Evolutionary conservation across 2,329 filamentous ascomycete genomes (phyloP), one percentile per base, ranked within the genome.

Genomic region (Balansia obtecta): DNA sequence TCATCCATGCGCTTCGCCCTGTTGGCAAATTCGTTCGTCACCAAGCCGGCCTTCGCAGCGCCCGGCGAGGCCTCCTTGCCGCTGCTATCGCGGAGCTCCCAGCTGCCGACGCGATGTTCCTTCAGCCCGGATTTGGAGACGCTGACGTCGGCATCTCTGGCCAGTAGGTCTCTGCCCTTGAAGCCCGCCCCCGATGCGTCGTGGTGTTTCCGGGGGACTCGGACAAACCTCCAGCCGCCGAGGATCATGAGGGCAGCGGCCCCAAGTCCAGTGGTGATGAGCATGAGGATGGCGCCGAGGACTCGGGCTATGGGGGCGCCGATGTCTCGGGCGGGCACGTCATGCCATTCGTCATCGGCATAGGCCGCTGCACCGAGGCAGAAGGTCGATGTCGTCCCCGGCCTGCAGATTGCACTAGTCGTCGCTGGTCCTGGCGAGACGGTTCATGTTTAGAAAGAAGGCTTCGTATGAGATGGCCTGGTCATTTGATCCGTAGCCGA

Each of bases 81-180:
- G 15, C 60, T 61, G 15, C 60, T 61, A 22, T 58, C 56, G 1
- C 60, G 56, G 48, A 77, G 60, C 55, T 77, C 74, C 74, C 74
- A 76, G 57, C 73, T 75, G 1, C 72, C 73, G 13, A 71, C 58
- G 7, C 73, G 67, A 55, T 72, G 72, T 34, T 75, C 71, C 3
- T 64, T 63, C 4, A 56, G 60, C 0, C 73, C 73, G 7, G 59
- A 59, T 42, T 61, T 64, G 1, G 66, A 64, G 3, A 72, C 61
- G 1, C 63, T 58, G 3, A 76, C 61, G 50, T 76, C 74, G 0
- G 61, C 58, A 49, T 76, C 73, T 3, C 63, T 65, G 0, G 63
- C 61, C 61, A 65, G 71, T 61, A 71, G 74, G 60, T 73, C 69
- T 0, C 62, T 58, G 11, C 72, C 68, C 51, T 68, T 71, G 62